Evolutionary conservation across 148 eudicot genomes (phyloP).

Genomic region (Gaultheria prostrata): DNA sequence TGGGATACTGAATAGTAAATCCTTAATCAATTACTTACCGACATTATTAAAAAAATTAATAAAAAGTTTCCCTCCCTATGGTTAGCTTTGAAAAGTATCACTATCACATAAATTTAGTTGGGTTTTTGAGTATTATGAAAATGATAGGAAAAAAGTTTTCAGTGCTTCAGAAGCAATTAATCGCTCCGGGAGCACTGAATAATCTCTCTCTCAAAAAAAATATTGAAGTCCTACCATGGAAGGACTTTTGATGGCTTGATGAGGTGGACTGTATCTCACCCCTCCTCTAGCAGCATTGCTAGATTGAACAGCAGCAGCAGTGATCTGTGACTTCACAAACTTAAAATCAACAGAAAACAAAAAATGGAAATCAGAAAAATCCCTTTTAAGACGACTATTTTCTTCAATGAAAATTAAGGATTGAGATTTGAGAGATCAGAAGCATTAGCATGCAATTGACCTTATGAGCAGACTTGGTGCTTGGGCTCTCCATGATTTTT

Average conservation of each 20-base stretch:
- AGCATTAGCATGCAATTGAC: slow-evolving; percentile 20
- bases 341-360: slow-evolving; percentile 16
- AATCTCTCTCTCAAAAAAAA: neutral
- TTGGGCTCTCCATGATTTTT: slow-evolving; percentile 52
- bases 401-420: neutral
- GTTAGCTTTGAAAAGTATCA: neutral
- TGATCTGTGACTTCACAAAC: slow-evolving; percentile 32
- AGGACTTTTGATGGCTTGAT: slow-evolving; percentile 17
- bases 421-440: neutral
- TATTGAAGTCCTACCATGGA: slow-evolving; percentile 24
- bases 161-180: no score
- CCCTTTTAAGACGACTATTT: neutral
- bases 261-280: slow-evolving; percentile 28
- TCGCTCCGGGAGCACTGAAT: neutral
- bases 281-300: slow-evolving; percentile 23
- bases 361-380: neutral
- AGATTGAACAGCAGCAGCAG: slow-evolving; percentile 29
- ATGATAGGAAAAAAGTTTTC: no score
- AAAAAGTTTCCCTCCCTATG: neutral
- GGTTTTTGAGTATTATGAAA: neutral
- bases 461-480: slow-evolving; percentile 51
- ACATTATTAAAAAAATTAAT: neutral
- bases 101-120: neutral
- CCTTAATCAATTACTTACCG: neutral
- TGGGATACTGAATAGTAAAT: neutral